These are phyloP conservation scores for Debaryomyces singareniensis DNA, from an alignment of 1,139 yeast species.

Conservation along the genomic window DNA sequence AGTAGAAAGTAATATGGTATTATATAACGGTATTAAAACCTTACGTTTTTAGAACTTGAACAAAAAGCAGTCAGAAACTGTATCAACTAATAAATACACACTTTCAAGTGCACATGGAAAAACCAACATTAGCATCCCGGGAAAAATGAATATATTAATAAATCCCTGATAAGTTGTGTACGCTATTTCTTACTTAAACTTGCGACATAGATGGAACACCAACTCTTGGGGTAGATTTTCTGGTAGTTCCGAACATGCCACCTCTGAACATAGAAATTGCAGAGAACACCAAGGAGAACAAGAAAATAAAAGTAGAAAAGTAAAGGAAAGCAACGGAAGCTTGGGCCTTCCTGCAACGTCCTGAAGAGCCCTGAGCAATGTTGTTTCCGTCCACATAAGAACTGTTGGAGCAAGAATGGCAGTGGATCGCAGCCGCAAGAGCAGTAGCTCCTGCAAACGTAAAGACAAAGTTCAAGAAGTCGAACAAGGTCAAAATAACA, in stretches of 20 bases:
- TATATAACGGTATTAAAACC: too few relatives aligned
- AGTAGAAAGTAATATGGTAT: too few relatives aligned
- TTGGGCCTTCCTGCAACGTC: constrained; percentile 94
- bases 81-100: too few relatives aligned
- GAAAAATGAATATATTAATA: too few relatives aligned
- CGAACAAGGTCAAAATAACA: constrained; percentile 61
- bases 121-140: too few relatives aligned
- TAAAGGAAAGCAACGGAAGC: constrained; percentile 86
- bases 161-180: too few relatives aligned
- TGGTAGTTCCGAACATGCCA: constrained; percentile 66
- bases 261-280: constrained; percentile 51
- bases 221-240: constrained; percentile 50
- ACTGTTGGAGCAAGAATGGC: constrained; percentile 76
- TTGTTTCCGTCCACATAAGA: constrained; percentile 57
- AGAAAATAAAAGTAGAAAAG: constrained; percentile 73
- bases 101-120: too few relatives aligned
- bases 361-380: constrained; percentile 67
- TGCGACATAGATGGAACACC: constrained; percentile 89
- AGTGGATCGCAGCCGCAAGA: constrained; percentile 81
- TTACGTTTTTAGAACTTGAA: too few relatives aligned
- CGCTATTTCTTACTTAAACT: too few relatives aligned
- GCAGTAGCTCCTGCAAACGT: constrained; percentile 94
- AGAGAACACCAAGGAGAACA: constrained; percentile 64
- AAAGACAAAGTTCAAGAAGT: constrained; percentile 84
- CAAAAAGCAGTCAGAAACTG: too few relatives aligned